These are phyloP conservation scores for Citrus reticulata DNA, from an alignment of 345 rosid species.

Conservation along the genomic window DNA sequence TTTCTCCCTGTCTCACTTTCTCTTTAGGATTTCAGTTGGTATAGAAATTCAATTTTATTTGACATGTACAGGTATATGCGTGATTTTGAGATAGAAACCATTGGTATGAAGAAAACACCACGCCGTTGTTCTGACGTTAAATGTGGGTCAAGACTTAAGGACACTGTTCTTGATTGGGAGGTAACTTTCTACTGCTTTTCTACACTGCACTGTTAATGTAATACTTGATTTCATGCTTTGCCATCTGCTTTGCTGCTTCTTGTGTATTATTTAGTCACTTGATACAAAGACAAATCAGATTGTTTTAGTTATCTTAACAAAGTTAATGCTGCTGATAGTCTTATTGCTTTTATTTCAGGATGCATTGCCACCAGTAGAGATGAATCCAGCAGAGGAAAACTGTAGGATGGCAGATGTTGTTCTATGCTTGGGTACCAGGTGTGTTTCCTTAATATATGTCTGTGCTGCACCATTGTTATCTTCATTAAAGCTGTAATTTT, in stretches of 20 bases:
- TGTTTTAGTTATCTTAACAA: not conserved
- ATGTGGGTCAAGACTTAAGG: constrained; percentile 83
- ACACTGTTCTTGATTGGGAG: constrained; percentile 99
- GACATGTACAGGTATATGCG: constrained; percentile 58
- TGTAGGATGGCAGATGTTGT: constrained; percentile 90
- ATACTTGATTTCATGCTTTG: not conserved
- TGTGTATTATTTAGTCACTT: not conserved
- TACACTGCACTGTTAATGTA: no score
- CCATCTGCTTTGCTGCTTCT: not conserved
- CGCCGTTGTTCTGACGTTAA: constrained; percentile 61
- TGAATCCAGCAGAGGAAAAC: constrained; percentile 82
- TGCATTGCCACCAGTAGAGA: constrained; percentile 81
- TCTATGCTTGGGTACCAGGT: constrained; percentile 97
- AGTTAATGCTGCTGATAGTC: not conserved
- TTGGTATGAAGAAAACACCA: constrained; percentile 90
- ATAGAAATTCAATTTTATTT: not conserved
- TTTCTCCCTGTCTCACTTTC: not conserved
- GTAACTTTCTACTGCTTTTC: constrained; percentile 26
- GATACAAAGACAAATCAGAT: not conserved
- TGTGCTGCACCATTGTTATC: no score
- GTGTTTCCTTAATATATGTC: not conserved
- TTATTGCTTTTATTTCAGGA: constrained; percentile 40
- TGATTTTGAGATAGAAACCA: constrained; percentile 93
- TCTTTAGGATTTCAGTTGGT: not conserved
- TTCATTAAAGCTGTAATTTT: not conserved